A percentile compares a stretch with the other conserved stretches of the same genome.
These are phyloP conservation scores for Venturia asperata DNA, from an alignment of 2,329 filamentous ascomycete genomes.

Conservation along the genomic window DNA sequence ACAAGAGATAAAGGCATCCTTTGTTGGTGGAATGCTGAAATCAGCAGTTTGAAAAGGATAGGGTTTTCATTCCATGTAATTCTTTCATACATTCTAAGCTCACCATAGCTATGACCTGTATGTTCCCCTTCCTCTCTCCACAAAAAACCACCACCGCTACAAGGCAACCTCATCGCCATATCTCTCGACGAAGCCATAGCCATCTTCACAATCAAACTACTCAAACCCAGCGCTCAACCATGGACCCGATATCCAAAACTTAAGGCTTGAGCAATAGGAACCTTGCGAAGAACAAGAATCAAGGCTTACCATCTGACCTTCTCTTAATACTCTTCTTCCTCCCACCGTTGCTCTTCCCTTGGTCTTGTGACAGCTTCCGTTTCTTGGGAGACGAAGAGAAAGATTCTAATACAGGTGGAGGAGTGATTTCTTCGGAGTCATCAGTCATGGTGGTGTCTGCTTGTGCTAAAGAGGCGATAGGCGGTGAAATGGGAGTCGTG, in stretches of 20 bases:
- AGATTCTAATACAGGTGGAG: neutral
- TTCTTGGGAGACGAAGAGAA: neutral
- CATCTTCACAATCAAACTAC: no score
- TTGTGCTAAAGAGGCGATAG: neutral
- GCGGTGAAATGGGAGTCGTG: no score
- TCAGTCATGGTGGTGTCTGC: neutral
- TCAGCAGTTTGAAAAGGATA: no score
- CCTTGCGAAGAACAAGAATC: neutral
- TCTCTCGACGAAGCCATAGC: no score
- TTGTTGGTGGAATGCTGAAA: no score
- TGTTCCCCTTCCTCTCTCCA: no score
- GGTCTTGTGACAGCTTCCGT: neutral
- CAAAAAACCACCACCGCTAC: no score
- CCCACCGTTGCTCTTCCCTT: neutral
- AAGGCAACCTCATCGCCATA: no score
- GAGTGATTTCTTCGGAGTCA: neutral
- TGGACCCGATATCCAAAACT: neutral
- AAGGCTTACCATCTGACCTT: neutral
- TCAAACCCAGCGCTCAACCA: neutral
- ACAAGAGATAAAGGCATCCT: no score
- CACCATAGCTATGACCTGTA: no score
- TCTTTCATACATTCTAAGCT: no score
- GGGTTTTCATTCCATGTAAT: no score
- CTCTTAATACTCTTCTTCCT: neutral
- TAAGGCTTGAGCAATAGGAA: neutral